Conservation (phyloP, 345 rosid genomes). For the Ceriops zippeliana region DNA sequence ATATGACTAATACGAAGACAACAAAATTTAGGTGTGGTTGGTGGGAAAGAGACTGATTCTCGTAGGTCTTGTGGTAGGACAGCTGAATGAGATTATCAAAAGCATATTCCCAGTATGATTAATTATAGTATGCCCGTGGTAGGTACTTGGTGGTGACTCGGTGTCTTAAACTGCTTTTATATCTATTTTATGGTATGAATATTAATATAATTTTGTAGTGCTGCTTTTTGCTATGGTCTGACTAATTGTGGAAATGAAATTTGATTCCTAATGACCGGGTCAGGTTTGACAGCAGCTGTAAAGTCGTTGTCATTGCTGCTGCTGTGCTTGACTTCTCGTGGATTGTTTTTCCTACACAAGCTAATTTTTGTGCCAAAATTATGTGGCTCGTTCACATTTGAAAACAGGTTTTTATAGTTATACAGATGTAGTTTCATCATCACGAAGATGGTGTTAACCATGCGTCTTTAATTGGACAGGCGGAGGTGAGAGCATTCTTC, state of each 20-base stretch:
- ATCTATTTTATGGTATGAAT: neutral
- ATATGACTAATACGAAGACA: neutral
- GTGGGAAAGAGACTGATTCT: constrained; percentile 14
- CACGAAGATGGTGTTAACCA: neutral
- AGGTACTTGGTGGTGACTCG: constrained; percentile 5
- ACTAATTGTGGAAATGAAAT: neutral
- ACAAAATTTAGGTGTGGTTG: constrained; percentile 16
- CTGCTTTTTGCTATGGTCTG: constrained; percentile 1
- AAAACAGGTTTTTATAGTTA: neutral
- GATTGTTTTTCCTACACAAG: neutral
- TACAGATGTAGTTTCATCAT: neutral
- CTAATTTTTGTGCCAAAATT: neutral
- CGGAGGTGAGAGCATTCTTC: constrained; percentile 30
- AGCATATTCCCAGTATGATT: neutral
- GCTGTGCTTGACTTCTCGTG: neutral
- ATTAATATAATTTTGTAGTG: neutral
- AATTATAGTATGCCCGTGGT: neutral
- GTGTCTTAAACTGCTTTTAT: neutral
- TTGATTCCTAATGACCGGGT: neutral
- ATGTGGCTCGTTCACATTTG: too few species aligned
- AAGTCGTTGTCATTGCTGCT: neutral
- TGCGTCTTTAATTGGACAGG: constrained; percentile 9
- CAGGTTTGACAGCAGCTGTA: neutral
- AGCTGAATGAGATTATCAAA: neutral
- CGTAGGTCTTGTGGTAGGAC: neutral